These are phyloP conservation scores for Aphanomyces cochlioides DNA, from an alignment of 352 stramenopile genomes.

Conservation along the genomic window DNA sequence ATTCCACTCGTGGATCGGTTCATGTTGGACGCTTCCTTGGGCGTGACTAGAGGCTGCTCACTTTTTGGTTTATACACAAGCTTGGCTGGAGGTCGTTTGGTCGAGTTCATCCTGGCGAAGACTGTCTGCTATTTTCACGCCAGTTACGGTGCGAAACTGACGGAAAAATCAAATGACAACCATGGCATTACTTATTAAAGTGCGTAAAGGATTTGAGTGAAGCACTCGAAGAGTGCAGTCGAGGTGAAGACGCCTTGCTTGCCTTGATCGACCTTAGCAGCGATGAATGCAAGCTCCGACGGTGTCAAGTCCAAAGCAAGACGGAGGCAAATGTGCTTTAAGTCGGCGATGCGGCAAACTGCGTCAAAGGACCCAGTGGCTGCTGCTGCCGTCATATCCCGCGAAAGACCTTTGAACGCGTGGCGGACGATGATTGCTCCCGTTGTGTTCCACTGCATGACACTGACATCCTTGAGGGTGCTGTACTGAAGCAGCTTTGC, in stretches of 20 bases:
- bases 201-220: conserved; percentile 41
- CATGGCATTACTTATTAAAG: neutral
- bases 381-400: conserved; percentile 64
- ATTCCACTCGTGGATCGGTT: conserved; percentile 72
- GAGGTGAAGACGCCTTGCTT: conserved; percentile 62
- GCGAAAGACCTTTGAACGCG: conserved; percentile 64
- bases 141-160: no score
- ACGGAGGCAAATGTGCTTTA: conserved; percentile 70
- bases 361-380: conserved; percentile 66
- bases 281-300: conserved; percentile 57
- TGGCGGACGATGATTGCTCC: conserved; percentile 65
- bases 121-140: no score
- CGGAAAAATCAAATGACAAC: no score
- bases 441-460: conserved; percentile 54
- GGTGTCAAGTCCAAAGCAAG: conserved; percentile 65
- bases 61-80: conserved; percentile 50
- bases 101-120: neutral
- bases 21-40: conserved; percentile 61
- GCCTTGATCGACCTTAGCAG: conserved; percentile 42
- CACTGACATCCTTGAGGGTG: conserved; percentile 46
- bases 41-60: conserved; percentile 44
- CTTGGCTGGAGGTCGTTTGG: conserved; percentile 20
- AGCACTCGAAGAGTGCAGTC: conserved; percentile 55
- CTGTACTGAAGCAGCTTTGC: conserved; percentile 62
- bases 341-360: conserved; percentile 53